A percentile compares a stretch with the other conserved stretches of the same genome.
Evolutionary conservation across 1,284 basidiomycete genomes (phyloP).

Genomic region (Omphalotus olearius): DNA sequence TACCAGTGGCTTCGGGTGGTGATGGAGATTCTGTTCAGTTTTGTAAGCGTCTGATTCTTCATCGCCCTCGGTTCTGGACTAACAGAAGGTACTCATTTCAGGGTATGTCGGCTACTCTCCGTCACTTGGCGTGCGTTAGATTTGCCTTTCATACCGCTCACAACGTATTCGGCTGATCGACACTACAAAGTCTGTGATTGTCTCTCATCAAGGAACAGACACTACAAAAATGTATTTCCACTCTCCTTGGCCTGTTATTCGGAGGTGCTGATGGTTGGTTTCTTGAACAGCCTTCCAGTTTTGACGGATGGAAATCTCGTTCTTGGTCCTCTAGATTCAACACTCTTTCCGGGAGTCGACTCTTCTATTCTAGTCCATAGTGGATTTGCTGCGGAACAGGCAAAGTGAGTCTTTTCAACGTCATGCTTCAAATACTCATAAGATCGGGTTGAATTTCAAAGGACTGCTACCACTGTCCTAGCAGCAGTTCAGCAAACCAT

Average conservation of each 20-base stretch:
- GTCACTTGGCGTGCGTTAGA: slow-evolving; percentile 16
- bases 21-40: slow-evolving; percentile 49
- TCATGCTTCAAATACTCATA: neutral
- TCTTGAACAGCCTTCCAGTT: slow-evolving; percentile 35
- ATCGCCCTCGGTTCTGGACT: slow-evolving; percentile 28
- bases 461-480: slow-evolving; percentile 45
- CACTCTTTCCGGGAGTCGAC: slow-evolving; percentile 55
- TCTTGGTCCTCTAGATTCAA: slow-evolving; percentile 33
- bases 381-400: slow-evolving; percentile 54
- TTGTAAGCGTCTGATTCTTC: slow-evolving; percentile 18
- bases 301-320: slow-evolving; percentile 52
- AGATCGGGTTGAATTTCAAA: slow-evolving; percentile 24
- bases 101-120: slow-evolving; percentile 23
- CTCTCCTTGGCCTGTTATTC: neutral
- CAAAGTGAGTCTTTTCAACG: slow-evolving; percentile 33
- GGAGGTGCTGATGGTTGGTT: neutral
- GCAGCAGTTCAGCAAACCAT: slow-evolving; percentile 42
- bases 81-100: too few relatives aligned
- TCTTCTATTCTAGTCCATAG: slow-evolving; percentile 46
- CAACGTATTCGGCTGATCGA: too few relatives aligned
- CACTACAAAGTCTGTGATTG: neutral
- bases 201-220: slow-evolving; percentile 11
- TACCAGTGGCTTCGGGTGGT: slow-evolving; percentile 57
- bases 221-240: neutral
- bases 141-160: neutral